Percentiles rank a stretch among this genome's conserved stretches.
Evolutionary conservation across 1,284 basidiomycete genomes (phyloP).

Genomic region (Gomphus bonarii): DNA sequence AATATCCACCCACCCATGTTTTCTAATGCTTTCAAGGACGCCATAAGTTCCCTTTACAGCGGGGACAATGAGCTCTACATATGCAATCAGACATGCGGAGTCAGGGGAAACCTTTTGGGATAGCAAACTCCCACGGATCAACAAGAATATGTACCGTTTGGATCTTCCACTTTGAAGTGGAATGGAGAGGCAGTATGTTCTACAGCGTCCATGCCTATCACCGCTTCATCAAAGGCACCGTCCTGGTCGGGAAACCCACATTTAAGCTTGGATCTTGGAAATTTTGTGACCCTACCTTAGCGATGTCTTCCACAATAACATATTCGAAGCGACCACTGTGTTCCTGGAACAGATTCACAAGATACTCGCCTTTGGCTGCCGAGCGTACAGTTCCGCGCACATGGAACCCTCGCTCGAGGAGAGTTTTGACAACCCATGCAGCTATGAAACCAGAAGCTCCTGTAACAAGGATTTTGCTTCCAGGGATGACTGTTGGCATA

Average conservation of each 20-base stretch:
- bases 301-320: constrained; percentile 37
- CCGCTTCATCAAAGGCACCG: constrained; percentile 62
- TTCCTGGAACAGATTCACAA: constrained; percentile 29
- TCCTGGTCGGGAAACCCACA: constrained; percentile 26
- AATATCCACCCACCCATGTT: constrained; percentile 31
- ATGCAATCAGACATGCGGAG: background rate
- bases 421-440: constrained; percentile 27
- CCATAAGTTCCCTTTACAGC: constrained; percentile 54
- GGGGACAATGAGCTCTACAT: constrained; percentile 43
- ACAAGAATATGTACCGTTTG: constrained; percentile 23
- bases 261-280: background rate
- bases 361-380: constrained; percentile 37
- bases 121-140: background rate
- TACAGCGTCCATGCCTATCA: constrained; percentile 55
- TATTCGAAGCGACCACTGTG: constrained; percentile 28
- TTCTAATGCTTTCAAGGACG: constrained; percentile 43
- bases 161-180: constrained; percentile 27
- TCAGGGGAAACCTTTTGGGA: background rate
- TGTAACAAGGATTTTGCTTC: constrained; percentile 24
- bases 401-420: constrained; percentile 33
- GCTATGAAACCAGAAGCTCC: constrained; percentile 35
- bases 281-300: constrained; percentile 20
- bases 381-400: constrained; percentile 51
- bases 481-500: constrained; percentile 19
- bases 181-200: constrained; percentile 48